phyloP scores from a whole-genome alignment of 495 filamentous ascomycete genomes.

The Cercophora sp. region DNA sequence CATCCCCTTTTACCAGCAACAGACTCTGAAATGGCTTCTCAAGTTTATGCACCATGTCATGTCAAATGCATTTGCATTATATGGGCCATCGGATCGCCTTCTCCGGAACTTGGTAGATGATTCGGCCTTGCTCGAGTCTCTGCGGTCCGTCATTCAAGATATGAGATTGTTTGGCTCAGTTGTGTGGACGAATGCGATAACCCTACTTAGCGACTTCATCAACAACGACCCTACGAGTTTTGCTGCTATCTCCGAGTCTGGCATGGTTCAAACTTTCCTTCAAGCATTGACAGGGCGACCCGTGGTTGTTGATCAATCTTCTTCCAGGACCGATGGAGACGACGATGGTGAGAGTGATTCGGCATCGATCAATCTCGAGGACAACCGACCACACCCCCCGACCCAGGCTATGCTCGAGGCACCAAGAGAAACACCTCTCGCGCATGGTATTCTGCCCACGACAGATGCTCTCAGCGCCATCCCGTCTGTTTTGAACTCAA shows the following conservation, averaged over 20 bases:
- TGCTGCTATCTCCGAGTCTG: constrained; percentile 88
- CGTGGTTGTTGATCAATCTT: constrained; percentile 36
- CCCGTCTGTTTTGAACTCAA: constrained; percentile 84
- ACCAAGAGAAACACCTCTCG: constrained; percentile 47
- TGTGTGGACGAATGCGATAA: constrained; percentile 89
- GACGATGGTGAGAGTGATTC: constrained; percentile 35
- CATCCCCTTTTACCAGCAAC: constrained; percentile 87
- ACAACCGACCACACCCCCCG: constrained; percentile 42
- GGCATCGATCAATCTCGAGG: constrained; percentile 40
- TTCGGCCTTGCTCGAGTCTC: constrained; percentile 69
- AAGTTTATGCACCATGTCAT: constrained; percentile 96
- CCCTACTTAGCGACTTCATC: constrained; percentile 91
- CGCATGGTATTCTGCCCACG: constrained; percentile 74
- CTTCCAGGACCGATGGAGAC: constrained; percentile 26
- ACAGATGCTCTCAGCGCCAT: constrained; percentile 81
- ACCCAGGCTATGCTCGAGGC: constrained; percentile 37
- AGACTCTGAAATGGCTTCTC: constrained; percentile 87
- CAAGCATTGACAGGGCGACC: constrained; percentile 67
- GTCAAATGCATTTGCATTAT: constrained; percentile 60
- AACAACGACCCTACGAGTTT: constrained; percentile 99
- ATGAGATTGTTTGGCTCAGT: constrained; percentile 75
- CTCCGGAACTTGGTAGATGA: constrained; percentile 93
- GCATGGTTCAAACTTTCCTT: constrained; percentile 77
- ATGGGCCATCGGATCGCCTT: constrained; percentile 80
- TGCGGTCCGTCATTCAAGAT: constrained; percentile 79